Percentiles rank a stretch among this genome's conserved stretches.
Conservation (phyloP, 345 rosid genomes). For the Bruguiera sexangula region DNA sequence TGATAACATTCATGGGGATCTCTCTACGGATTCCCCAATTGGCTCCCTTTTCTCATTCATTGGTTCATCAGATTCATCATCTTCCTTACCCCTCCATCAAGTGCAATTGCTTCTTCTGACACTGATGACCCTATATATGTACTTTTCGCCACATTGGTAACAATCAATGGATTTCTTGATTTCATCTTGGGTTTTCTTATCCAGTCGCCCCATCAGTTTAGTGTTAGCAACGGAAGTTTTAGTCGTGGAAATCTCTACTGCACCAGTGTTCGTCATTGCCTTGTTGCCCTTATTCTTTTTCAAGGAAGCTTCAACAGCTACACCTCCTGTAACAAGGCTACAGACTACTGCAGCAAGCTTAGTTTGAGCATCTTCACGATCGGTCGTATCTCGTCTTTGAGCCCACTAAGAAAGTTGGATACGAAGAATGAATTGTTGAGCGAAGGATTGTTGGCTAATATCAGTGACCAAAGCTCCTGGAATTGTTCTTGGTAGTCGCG, state of each 20-base stretch:
- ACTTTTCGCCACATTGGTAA: neutral
- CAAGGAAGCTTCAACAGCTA: neutral
- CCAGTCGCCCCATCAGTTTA: fast-evolving
- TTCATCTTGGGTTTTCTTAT: neutral
- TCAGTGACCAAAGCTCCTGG: neutral
- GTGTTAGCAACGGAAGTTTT: neutral
- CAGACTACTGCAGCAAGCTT: neutral
- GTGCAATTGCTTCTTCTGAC: neutral
- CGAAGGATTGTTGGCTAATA: neutral
- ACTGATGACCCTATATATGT: too few relatives aligned
- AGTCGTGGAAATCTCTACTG: neutral
- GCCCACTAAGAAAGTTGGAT: neutral
- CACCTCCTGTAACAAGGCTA: neutral
- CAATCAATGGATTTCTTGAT: too few relatives aligned
- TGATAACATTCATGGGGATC: neutral
- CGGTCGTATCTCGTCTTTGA: neutral
- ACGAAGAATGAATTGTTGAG: neutral
- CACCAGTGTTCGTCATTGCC: neutral
- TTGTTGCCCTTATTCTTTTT: neutral
- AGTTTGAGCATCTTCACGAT: neutral
- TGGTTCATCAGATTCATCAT: neutral
- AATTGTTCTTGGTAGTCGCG: too few relatives aligned
- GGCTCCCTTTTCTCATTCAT: neutral
- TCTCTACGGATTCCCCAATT: neutral
- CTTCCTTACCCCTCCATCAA: neutral